Base-by-base conservation (phyloP, 495 filamentous ascomycete genomes). In the Trypethelium eluteriae region DNA sequence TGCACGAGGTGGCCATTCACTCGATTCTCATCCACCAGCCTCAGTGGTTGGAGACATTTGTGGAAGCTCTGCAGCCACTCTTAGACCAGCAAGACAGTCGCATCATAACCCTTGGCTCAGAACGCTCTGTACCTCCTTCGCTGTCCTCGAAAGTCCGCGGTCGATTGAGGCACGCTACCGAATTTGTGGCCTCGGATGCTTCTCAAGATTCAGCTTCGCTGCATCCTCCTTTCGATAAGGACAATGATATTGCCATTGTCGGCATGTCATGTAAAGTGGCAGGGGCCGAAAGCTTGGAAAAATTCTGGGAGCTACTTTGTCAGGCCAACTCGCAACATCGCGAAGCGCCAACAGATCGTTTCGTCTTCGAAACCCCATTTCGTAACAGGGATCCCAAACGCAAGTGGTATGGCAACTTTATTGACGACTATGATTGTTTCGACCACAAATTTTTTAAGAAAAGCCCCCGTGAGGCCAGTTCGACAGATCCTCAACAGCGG, bases 291-390 rank as follows among this genome's bases (percentile, higher is more conserved):
- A 65, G 72, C 53, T 66, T 69, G 0, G 77, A 81, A 50, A 66
- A 72, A 10, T 77, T 81, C 66, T 83, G 81, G 81, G 64, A 79
- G 1, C 36, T 79, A 0, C 53, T 83, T 2, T 70, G 78, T 32
- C 46, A 77, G 6, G 79, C 79, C 0, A 70, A 71, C 0, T 79
- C 82, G 67, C 72, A 76, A 2, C 73, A 76, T 34, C 70, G 53
- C 3, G 69, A 64, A 57, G 49, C 18, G 5, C 49, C 49, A 18
- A 18, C 9, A 3, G 49, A 53, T 3, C 49, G 49, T 3, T 14
- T 53, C n/a, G 49, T 6, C 16, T 9, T 53, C 6, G 49, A 18
- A 3, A 53, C 49, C 5, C 7, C n/a, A 4, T 53, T 7, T 7
- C 5, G 49, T 7, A n/a, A 53, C 3, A 3, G 7, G 7, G 49